Conservation (phyloP, 2,329 filamentous ascomycete genomes). For the Aspergillus novoparasiticus region DNA sequence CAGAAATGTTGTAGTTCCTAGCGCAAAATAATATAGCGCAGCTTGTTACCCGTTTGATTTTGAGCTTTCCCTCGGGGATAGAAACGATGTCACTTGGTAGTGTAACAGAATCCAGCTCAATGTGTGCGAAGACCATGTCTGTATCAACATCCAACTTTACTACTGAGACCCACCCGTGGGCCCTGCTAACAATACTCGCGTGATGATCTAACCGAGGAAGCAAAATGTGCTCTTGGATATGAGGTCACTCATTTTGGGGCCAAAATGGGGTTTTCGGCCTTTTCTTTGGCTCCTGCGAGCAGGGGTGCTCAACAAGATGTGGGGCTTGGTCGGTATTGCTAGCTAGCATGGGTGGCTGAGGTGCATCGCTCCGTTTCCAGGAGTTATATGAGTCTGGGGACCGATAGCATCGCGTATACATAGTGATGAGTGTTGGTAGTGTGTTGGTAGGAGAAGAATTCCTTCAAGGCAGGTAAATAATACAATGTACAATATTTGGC, state of each 20-base stretch:
- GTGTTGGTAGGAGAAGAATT: no score
- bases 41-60: not conserved
- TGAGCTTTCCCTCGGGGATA: not conserved
- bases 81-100: not conserved
- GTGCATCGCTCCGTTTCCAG: conserved; percentile 24
- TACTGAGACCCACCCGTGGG: conserved; percentile 21
- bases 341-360: conserved; percentile 20
- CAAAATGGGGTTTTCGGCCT: conserved; percentile 21
- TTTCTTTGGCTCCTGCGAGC: conserved; percentile 22
- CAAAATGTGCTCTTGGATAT: conserved; percentile 24
- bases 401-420: conserved; percentile 23
- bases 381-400: conserved; percentile 17
- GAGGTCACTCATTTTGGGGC: conserved; percentile 25
- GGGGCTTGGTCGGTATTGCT: conserved; percentile 24
- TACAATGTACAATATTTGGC: conserved; percentile 21
- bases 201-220: conserved; percentile 20
- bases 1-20: not conserved
- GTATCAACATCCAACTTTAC: conserved; percentile 9
- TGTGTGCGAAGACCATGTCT: no score
- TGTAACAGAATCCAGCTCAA: not conserved
- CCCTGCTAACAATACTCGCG: conserved; percentile 15
- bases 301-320: conserved; percentile 27
- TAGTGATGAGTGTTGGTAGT: not conserved
- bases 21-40: not conserved
- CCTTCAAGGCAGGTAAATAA: no score